Evolutionary conservation across 1,139 yeast species (phyloP).

Genomic region (Fermentozyma sake): DNA sequence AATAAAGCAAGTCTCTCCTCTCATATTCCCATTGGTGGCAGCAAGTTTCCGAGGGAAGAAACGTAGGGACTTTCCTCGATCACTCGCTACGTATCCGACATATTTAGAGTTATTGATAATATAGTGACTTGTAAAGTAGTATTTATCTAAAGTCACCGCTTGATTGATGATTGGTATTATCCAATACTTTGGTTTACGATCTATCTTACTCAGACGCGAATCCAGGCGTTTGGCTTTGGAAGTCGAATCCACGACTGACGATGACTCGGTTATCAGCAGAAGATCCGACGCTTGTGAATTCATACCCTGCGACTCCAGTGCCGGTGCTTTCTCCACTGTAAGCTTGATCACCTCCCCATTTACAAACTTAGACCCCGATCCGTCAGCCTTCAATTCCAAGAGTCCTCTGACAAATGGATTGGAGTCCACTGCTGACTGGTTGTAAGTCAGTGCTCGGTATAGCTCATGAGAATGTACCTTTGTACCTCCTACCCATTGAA

Average conservation of each 20-base stretch:
- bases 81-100: conserved; percentile 7
- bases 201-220: background rate
- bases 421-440: conserved; percentile 8
- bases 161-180: conserved; percentile 9
- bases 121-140: conserved; percentile 8
- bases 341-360: conserved; percentile 21
- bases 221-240: background rate
- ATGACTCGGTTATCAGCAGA: background rate
- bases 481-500: conserved; percentile 16
- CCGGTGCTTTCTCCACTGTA: conserved; percentile 9
- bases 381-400: conserved; percentile 16
- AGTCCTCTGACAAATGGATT: conserved; percentile 25
- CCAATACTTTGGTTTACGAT: conserved; percentile 2
- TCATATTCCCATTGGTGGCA: conserved; percentile 6
- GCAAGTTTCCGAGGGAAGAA: conserved; percentile 12
- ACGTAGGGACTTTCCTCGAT: conserved; percentile 7
- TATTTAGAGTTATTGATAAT: conserved; percentile 11
- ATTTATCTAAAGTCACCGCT: conserved; percentile 5
- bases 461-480: conserved; percentile 16
- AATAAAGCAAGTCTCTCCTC: conserved; percentile 9
- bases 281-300: too few relatives aligned
- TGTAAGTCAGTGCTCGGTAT: conserved; percentile 12
- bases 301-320: too few relatives aligned
- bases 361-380: conserved; percentile 17
- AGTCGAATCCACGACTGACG: background rate